phyloP scores from a whole-genome alignment of 1,284 basidiomycete genomes.

The Acaromyces ingoldii region DNA sequence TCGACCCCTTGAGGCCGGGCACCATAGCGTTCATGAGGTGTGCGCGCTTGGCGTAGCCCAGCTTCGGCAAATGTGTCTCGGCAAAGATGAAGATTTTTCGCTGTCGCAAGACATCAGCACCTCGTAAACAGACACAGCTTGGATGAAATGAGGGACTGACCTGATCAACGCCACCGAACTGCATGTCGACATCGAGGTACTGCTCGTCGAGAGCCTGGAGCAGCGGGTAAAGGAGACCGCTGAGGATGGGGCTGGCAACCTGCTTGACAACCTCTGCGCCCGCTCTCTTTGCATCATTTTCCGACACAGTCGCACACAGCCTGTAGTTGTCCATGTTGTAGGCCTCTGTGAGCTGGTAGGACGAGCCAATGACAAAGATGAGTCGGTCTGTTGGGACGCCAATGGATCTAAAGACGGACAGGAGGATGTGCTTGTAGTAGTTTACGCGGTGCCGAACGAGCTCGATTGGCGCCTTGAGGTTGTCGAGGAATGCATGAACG shows the following conservation, averaged over 20 bases:
- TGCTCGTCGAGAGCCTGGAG: slow-evolving; percentile 96
- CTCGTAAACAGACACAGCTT: not conserved
- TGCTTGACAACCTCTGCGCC: slow-evolving; percentile 99
- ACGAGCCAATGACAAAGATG: slow-evolving; percentile 77
- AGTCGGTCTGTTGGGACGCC: slow-evolving; percentile 75
- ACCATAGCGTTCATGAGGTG: slow-evolving; percentile 99
- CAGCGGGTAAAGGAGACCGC: slow-evolving; percentile 90
- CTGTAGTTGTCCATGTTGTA: slow-evolving; percentile 95
- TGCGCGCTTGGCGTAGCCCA: slow-evolving; percentile 90
- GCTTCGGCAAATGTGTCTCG: slow-evolving; percentile 83
- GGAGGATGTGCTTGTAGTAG: slow-evolving; percentile 81
- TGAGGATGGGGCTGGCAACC: slow-evolving; percentile 82
- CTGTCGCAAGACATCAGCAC: slow-evolving; percentile 53
- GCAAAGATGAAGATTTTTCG: slow-evolving; percentile 99
- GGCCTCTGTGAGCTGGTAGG: slow-evolving; percentile 83
- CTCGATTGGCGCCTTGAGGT: slow-evolving; percentile 93
- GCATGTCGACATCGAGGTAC: slow-evolving; percentile 92
- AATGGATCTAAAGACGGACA: slow-evolving; percentile 77
- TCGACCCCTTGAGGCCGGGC: slow-evolving; percentile 85
- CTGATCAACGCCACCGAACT: slow-evolving; percentile 97
- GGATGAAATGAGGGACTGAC: slow-evolving; percentile 53
- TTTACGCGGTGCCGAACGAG: slow-evolving; percentile 81
- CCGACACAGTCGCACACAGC: slow-evolving; percentile 79
- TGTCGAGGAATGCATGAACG: slow-evolving; percentile 95
- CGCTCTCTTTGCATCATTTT: slow-evolving; percentile 95